Evolutionary conservation across 148 eudicot species (phyloP), one percentile per base, ranked within the genome.

Genomic region (Silene conica): DNA sequence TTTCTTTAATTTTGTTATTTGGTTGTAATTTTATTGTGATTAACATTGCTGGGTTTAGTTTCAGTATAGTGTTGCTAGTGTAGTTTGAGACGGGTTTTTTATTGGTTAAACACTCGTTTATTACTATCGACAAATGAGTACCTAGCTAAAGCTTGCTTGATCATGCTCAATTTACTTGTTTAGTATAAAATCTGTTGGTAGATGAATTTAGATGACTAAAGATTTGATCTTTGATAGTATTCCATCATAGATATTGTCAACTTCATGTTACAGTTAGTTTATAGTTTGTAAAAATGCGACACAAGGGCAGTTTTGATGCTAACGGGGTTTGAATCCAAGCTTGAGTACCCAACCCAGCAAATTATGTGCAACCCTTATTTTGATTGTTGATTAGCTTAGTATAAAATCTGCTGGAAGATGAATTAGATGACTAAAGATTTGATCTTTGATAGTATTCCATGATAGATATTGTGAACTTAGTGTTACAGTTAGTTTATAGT

Each of bases 111-210:
- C 43, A 38, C 43, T 38, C 43, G 8, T 38, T 38, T 38, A 38
- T 38, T 38, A 38, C 43, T 38, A 5, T 38, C 43, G 43, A 38
- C 43, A 38, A 38, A 38, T 38, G 43, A 38, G 9, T 38, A 1
- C 4, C 0, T n/a, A 38, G 25, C 16, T 19, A 41, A 19, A 1
- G 3, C 70, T 34, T 66, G 3, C 70, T 34, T 66, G 52, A 25
- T 63, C 63, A 63, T 63, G 67, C 67, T 63, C 67, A 28, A 10
- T 63, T 28, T 63, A 15, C 12, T 41, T 0, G 68, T n/a, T 31
- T 64, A 8, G 66, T 62, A 62, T 21, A 14, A 62, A 23, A 4
- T 62, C 34, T 62, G 14, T 1, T 62, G 66, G 38, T 25, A 26
- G 34, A 23, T 62, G 38, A 23, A 0, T 20, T 20, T 38, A 38